A percentile compares a stretch with the other conserved stretches of the same genome.
These are phyloP conservation scores for Acer saccharum DNA, from an alignment of 345 rosid species.

Conservation along the genomic window DNA sequence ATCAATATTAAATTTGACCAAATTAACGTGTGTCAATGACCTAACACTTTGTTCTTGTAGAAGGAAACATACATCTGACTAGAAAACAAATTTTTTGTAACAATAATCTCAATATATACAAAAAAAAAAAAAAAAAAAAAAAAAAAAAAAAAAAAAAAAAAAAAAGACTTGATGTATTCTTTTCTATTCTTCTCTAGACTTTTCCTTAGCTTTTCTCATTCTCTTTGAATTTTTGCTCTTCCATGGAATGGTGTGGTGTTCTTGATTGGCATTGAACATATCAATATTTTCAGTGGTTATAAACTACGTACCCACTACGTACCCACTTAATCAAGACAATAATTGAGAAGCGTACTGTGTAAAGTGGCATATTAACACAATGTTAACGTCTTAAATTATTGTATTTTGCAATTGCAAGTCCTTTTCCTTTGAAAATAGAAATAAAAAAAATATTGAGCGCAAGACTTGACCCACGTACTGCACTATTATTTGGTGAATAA, in stretches of 20 bases:
- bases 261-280: neutral
- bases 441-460: too few species aligned
- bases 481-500: neutral
- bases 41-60: conserved; percentile 30
- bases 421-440: conserved; percentile 14
- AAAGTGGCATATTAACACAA: conserved; percentile 3
- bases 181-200: too few species aligned
- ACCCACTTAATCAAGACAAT: conserved; percentile 1
- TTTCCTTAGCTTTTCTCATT: neutral
- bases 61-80: conserved; percentile 34
- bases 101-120: conserved; percentile 25
- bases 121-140: neutral
- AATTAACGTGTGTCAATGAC: conserved; percentile 14
- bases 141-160: neutral
- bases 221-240: conserved; percentile 19
- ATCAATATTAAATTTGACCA: conserved; percentile 8
- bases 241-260: conserved; percentile 15
- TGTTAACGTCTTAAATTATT: neutral
- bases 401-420: neutral
- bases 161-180: neutral
- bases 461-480: neutral
- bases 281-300: conserved; percentile 14
- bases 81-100: conserved; percentile 32
- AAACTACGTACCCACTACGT: neutral
- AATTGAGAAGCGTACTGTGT: neutral